Conservation (phyloP, 1,284 basidiomycete genomes). For the Tilletiaria anomala region DNA sequence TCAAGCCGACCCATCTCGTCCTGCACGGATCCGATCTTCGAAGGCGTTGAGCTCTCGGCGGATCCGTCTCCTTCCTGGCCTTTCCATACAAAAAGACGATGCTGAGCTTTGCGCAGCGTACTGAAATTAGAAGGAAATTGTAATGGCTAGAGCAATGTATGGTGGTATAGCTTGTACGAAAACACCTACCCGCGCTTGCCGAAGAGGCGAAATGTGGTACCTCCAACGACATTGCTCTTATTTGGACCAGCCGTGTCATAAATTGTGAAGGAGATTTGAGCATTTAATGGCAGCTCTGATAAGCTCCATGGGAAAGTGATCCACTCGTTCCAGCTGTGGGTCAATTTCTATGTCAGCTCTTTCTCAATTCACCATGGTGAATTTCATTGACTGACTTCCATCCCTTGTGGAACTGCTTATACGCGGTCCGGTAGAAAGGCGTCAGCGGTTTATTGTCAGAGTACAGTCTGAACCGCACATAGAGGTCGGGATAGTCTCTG, state of each 20-base stretch:
- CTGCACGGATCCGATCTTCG: slow-evolving; percentile 35
- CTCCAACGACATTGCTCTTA: slow-evolving; percentile 59
- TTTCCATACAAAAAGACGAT: slow-evolving; percentile 70
- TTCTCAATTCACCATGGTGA: slow-evolving; percentile 36
- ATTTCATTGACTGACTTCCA: slow-evolving; percentile 1
- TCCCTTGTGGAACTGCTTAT: slow-evolving; percentile 66
- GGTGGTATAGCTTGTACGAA: too few relatives aligned
- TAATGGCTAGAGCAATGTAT: neutral
- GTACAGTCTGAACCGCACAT: slow-evolving; percentile 75
- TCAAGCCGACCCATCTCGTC: slow-evolving; percentile 92
- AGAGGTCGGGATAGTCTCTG: slow-evolving; percentile 73
- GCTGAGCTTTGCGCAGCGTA: slow-evolving; percentile 60
- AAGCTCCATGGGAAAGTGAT: slow-evolving; percentile 79
- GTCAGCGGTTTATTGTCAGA: slow-evolving; percentile 85
- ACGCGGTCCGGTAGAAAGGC: slow-evolving; percentile 74
- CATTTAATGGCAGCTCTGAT: slow-evolving; percentile 69
- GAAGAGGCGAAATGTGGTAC: slow-evolving; percentile 76
- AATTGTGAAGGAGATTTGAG: slow-evolving; percentile 82
- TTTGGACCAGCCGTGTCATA: slow-evolving; percentile 66
- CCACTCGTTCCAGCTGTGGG: slow-evolving; percentile 68
- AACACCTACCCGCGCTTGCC: slow-evolving; percentile 64
- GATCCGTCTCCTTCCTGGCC: slow-evolving; percentile 70
- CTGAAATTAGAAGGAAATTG: too few relatives aligned
- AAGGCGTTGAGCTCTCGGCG: slow-evolving; percentile 61
- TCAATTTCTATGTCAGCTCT: neutral